Evolutionary conservation across 768 basidiomycete species (phyloP), one percentile per base, ranked within the genome.

Genomic region (Dentipellis fragilis): DNA sequence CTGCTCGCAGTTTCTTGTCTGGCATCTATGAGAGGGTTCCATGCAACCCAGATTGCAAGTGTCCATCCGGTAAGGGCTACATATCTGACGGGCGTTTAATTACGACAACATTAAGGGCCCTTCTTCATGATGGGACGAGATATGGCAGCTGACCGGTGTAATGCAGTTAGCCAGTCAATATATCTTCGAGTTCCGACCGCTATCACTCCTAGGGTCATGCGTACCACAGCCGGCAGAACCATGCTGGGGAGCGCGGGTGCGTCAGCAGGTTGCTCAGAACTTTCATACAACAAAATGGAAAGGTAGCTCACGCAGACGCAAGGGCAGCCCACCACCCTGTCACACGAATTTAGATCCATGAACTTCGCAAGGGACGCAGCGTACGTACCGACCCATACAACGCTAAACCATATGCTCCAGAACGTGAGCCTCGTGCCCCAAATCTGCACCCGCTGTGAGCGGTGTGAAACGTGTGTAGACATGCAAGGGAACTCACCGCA

Each of bases 391-490:
- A 69, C 80, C 92, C 92, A 95, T 4, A 80, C 71, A 35, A 93
- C 80, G 39, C 76, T 80, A 29, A 93, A 70, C 89, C 90, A 95
- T 55, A 91, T 83, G 57, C 84, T 87, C 89, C 89, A 93, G 80
- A 81, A 89, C 6, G 87, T 53, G 48, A 87, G 67, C 54, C 72
- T 71, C 10, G 85, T 75, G 35, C 75, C 75, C 80, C 81, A 85
- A 10, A 85, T 69, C 78, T 81, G 49, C n/a, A 16, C 35, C 17
- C 29, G 36, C 19, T 48, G 37, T 39, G 37, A 55, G 46, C 51
- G 16, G 3, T 29, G 49, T 23, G 57, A 46, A 39, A 42, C 22
- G 46, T 29, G 36, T 34, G 9, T 34, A 39, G 17, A 50, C 48
- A 57, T 40, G 45, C 58, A 45, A 56, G 6, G 60, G 42, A 54